Evolutionary conservation across 1,284 basidiomycete species (phyloP), one percentile per base, ranked within the genome.

Genomic region (Trichosporon asahii): DNA sequence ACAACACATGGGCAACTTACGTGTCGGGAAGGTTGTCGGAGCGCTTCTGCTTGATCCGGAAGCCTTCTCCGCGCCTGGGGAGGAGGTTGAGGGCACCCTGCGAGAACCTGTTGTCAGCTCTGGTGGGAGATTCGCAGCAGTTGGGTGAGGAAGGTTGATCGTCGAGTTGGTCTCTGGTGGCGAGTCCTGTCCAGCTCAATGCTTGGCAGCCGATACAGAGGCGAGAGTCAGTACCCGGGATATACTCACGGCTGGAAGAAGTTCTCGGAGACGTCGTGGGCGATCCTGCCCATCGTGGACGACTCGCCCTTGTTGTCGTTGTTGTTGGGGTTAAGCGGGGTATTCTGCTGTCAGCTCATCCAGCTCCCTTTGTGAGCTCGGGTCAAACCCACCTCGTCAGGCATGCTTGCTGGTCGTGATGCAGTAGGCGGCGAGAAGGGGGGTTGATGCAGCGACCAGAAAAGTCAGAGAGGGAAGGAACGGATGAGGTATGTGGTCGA

Each of bases 201-300:
- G 49, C 49, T 53, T 53, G 49, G 49, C 49, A 11, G 15, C 15
- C 8, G 15, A 12, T 18, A 18, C 40, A 44, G 40, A 40, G 12
- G 37, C 37, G 1, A 3, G 11, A 12, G 40, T 4, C 40, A 44
- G 37, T 14, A 25, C 25, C 23, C 8, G 3, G 37, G 64, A 18
- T n/a, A 23, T 5, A 75, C 78, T 72, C 63, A 80, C 79, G 81
- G 81, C 66, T 83, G 80, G 66, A 75, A 82, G 73, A 83, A 82
- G 37, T 74, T 68, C 61, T 82, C 79, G 14, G 79, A 68, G 49
- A 79, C 75, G 37, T 77, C 76, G 64, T 77, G 73, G 55, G 74
- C 57, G 3, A 73, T 70, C 27, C 70, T 70, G 35, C 64, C 49
- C 64, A 68, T 40, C 11, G 68, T 67, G 3, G 73, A 70, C 67